These are phyloP conservation scores for Hebeloma cylindrosporum DNA, from an alignment of 768 basidiomycete species.

Conservation along the genomic window DNA sequence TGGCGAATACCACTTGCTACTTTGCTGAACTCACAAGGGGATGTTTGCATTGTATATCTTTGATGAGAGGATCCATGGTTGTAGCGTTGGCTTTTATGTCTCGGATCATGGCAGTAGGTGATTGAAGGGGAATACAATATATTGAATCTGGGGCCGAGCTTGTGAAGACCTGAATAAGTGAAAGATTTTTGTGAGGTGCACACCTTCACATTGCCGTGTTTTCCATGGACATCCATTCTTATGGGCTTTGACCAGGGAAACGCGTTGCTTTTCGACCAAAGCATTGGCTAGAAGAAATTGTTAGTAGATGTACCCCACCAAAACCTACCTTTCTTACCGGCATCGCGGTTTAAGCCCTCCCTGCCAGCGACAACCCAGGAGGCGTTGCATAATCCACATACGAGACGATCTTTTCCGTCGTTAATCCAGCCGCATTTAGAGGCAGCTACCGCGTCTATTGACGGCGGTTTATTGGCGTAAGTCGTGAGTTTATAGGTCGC, in stretches of 20 bases:
- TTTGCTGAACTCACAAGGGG: slow-evolving; percentile 57
- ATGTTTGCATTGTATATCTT: slow-evolving; percentile 62
- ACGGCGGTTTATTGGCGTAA: slow-evolving; percentile 73
- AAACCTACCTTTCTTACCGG: slow-evolving; percentile 57
- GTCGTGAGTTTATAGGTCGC: slow-evolving; percentile 78
- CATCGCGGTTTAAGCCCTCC: slow-evolving; percentile 73
- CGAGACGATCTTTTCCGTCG: slow-evolving; percentile 75
- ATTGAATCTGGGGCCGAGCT: slow-evolving; percentile 48
- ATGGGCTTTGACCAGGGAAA: slow-evolving; percentile 65
- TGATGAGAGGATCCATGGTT: slow-evolving; percentile 50
- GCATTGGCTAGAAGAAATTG: slow-evolving; percentile 49
- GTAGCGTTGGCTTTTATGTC: slow-evolving; percentile 59
- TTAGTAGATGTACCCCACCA: not conserved
- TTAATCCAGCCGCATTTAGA: slow-evolving; percentile 84
- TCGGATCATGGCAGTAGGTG: slow-evolving; percentile 61
- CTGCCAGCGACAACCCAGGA: slow-evolving; percentile 75
- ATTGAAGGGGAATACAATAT: slow-evolving; percentile 71
- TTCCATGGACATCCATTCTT: slow-evolving; percentile 87
- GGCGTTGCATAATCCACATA: slow-evolving; percentile 67
- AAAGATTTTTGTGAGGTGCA: slow-evolving; percentile 21
- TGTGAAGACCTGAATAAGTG: not conserved
- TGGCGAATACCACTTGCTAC: not conserved
- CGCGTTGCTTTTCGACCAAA: slow-evolving; percentile 72
- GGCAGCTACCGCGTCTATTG: slow-evolving; percentile 77
- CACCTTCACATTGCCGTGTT: slow-evolving; percentile 76